Evolutionary conservation across 1,284 basidiomycete species (phyloP).

Genomic region (Gomphus bonarii): DNA sequence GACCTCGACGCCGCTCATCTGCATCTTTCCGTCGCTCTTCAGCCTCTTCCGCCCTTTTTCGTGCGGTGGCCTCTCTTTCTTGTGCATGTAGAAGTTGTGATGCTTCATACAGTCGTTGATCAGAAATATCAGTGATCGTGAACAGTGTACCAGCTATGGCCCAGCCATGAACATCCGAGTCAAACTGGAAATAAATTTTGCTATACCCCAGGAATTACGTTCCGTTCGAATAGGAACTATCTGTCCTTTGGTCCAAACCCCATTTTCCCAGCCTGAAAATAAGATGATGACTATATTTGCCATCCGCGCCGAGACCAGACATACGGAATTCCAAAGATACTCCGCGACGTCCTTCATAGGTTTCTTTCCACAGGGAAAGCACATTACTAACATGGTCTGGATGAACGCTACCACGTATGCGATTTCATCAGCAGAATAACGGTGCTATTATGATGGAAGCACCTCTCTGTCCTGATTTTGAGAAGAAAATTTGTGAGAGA

Average conservation of each 20-base stretch:
- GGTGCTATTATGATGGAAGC: not conserved
- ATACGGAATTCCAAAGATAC: conserved; percentile 17
- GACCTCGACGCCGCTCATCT: conserved; percentile 19
- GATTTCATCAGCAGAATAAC: not conserved
- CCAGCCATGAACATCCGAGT: not conserved
- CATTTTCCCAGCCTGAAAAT: conserved; percentile 15
- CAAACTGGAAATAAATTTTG: not conserved
- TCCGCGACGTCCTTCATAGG: conserved; percentile 10
- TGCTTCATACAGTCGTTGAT: conserved; percentile 19
- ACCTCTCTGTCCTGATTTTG: not conserved
- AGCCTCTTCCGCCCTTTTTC: conserved; percentile 18
- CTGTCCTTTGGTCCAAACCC: conserved; percentile 16
- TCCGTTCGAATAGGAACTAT: conserved; percentile 15
- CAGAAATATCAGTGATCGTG: conserved; percentile 18
- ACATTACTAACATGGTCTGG: conserved; percentile 12
- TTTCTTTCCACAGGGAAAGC: conserved; percentile 13
- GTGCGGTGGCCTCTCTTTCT: conserved; percentile 18
- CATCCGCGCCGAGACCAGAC: not conserved
- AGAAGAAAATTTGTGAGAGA: not conserved
- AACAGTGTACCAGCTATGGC: conserved; percentile 5
- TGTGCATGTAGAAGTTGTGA: conserved; percentile 18
- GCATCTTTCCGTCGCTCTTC: conserved; percentile 17
- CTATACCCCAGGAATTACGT: conserved; percentile 12
- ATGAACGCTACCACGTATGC: conserved; percentile 12
- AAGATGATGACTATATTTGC: not conserved